Conservation (phyloP, 352 stramenopile genomes). For the Globisporangium emineosum region DNA sequence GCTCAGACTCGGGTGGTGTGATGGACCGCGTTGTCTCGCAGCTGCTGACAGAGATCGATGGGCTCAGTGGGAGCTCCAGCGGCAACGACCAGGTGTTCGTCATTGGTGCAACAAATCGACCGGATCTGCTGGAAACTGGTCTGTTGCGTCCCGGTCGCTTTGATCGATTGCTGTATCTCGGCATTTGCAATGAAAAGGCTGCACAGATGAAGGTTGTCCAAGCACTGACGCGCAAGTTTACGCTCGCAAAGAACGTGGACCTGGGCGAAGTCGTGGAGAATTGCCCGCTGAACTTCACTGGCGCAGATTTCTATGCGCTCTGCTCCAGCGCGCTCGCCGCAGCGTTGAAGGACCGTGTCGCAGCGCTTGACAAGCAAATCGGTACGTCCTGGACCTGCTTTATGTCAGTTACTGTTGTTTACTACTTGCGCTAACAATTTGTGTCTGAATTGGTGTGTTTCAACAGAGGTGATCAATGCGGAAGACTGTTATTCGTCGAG, state of each 20-base stretch:
- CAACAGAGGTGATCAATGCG: slow-evolving; percentile 56
- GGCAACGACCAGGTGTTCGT: slow-evolving; percentile 91
- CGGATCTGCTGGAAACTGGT: slow-evolving; percentile 94
- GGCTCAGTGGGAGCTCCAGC: slow-evolving; percentile 46
- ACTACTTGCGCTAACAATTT: not conserved
- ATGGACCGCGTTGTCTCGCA: slow-evolving; percentile 97
- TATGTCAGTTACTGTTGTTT: no score
- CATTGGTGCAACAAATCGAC: slow-evolving; percentile 96
- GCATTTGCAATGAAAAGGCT: slow-evolving; percentile 71
- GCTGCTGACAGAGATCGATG: slow-evolving; percentile 94
- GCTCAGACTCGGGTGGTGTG: slow-evolving; percentile 87
- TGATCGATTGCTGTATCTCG: slow-evolving; percentile 78
- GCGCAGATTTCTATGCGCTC: slow-evolving; percentile 82
- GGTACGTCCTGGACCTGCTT: slow-evolving; percentile 45
- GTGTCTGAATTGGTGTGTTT: slow-evolving; percentile 7
- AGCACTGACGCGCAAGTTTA: slow-evolving; percentile 80
- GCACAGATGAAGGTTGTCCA: slow-evolving; percentile 83
- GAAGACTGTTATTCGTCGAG: slow-evolving; percentile 81
- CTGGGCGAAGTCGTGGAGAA: slow-evolving; percentile 54
- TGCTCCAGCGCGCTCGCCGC: slow-evolving; percentile 71
- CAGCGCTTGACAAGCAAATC: slow-evolving; percentile 57
- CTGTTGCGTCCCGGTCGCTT: slow-evolving; percentile 93
- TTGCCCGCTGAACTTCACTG: slow-evolving; percentile 76
- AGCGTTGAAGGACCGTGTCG: slow-evolving; percentile 78
- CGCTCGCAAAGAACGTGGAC: slow-evolving; percentile 52